phyloP scores from a whole-genome alignment of 208 protist genomes.

The Trypanosoma caninum region DNA sequence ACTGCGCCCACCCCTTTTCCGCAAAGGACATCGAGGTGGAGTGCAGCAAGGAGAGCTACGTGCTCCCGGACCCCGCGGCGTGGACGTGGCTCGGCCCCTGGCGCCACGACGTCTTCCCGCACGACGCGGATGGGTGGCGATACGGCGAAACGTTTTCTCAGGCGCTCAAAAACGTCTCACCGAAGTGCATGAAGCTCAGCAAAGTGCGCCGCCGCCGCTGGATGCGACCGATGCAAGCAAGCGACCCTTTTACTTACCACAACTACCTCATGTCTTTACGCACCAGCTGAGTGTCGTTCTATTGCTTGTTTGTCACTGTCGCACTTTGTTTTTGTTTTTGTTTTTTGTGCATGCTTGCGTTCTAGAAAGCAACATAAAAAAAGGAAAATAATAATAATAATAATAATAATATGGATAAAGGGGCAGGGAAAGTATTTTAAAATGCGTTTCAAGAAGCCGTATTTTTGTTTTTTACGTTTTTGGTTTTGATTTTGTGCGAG shows the following conservation, averaged over 20 bases:
- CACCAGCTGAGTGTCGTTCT: not conserved
- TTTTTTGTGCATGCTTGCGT: constrained; percentile 1
- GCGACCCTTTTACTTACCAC: constrained; percentile 45
- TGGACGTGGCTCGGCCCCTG: constrained; percentile 60
- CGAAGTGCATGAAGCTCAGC: constrained; percentile 17
- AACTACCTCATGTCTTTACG: constrained; percentile 20
- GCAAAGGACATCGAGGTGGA: constrained; percentile 21
- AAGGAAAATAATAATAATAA: no score
- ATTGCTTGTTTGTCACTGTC: no score
- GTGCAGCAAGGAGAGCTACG: constrained; percentile 31
- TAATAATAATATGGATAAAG: no score
- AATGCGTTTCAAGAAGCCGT: no score
- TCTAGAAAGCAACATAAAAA: no score
- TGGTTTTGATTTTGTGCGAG: no score
- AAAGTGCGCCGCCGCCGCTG: constrained; percentile 41
- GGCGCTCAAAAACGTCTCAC: constrained; percentile 23
- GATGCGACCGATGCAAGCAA: constrained; percentile 55
- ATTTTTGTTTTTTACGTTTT: no score
- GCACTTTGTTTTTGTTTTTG: not conserved
- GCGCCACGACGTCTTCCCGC: constrained; percentile 36
- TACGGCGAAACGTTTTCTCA: constrained; percentile 31
- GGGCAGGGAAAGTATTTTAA: no score
- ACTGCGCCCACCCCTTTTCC: constrained; percentile 36
- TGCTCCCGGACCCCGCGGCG: constrained; percentile 30
- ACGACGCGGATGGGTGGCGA: constrained; percentile 51